Conservation (phyloP, 2,329 filamentous ascomycete genomes). For the Sarocladium brachiariae region DNA sequence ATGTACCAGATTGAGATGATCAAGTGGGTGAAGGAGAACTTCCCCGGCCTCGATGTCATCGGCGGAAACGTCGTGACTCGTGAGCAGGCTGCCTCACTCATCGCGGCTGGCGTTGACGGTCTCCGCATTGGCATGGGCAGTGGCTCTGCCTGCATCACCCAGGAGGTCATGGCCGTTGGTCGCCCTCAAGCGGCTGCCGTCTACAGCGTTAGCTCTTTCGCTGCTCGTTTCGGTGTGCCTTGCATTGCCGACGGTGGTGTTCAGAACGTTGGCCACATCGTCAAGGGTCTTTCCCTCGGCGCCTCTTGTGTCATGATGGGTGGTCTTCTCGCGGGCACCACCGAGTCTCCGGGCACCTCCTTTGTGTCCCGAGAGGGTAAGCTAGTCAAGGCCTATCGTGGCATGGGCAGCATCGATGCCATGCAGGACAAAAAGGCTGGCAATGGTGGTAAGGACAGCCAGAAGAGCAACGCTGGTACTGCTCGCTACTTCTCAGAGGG, state of each 20-base stretch:
- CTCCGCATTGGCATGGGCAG: slow-evolving; percentile 98
- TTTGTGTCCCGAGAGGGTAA: slow-evolving; percentile 95
- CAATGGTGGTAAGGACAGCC: slow-evolving; percentile 61
- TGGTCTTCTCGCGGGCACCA: slow-evolving; percentile 91
- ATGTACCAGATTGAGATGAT: slow-evolving; percentile 99
- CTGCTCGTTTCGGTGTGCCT: slow-evolving; percentile 87
- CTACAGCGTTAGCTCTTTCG: slow-evolving; percentile 82
- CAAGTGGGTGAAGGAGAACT: slow-evolving; percentile 86
- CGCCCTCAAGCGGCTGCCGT: slow-evolving; percentile 92
- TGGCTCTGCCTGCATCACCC: slow-evolving; percentile 95
- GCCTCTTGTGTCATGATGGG: slow-evolving; percentile 99
- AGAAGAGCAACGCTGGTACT: slow-evolving; percentile 86
- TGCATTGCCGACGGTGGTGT: slow-evolving; percentile 98
- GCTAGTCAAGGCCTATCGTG: slow-evolving; percentile 97
- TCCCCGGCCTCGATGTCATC: slow-evolving; percentile 85
- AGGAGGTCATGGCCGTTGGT: slow-evolving; percentile 99
- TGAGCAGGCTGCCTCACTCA: slow-evolving; percentile 87
- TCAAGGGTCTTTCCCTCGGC: slow-evolving; percentile 93
- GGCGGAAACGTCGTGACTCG: slow-evolving; percentile 97
- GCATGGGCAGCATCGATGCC: slow-evolving; percentile 97
- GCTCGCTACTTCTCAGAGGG: slow-evolving; percentile 98
- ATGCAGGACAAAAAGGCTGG: slow-evolving; percentile 99
- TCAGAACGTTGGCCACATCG: slow-evolving; percentile 97
- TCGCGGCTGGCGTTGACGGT: slow-evolving; percentile 90
- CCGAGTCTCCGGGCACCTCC: slow-evolving; percentile 93